Base-by-base conservation (phyloP, 139 green algal genomes). In the Yamagishiella unicocca region DNA sequence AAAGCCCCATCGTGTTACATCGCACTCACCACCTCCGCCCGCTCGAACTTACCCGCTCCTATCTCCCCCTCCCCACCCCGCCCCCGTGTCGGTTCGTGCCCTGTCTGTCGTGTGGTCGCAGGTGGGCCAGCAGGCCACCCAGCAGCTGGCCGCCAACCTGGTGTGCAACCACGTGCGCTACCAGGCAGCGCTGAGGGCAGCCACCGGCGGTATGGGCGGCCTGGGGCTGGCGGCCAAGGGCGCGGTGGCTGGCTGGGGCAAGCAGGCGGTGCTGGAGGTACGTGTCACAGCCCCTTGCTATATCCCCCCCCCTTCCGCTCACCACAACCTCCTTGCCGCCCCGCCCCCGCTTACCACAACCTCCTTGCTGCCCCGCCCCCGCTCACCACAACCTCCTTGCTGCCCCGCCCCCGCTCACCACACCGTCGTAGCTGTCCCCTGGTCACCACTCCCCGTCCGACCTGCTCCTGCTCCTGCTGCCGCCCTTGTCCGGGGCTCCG, bases 61-160 rank as follows among this genome's bases (percentile, higher is more conserved):
- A n/a, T n/a, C n/a, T n/a, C n/a, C n/a, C n/a, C n/a, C n/a, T n/a
- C n/a, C n/a, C n/a, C n/a, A n/a, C n/a, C n/a, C n/a, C n/a, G n/a
- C n/a, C n/a, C n/a, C n/a, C n/a, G n/a, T n/a, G n/a, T n/a, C n/a
- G n/a, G n/a, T n/a, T n/a, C n/a, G n/a, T n/a, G n/a, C n/a, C n/a
- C n/a, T n/a, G n/a, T n/a, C n/a, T n/a, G n/a, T n/a, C n/a, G n/a
- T n/a, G n/a, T n/a, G n/a, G 53, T 19, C 19, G 45, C 67, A 87
- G 43, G 61, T 95, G 40, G 81, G 90, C 14, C 79, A 67, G 10
- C 61, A 79, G 31, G 70, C 92, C 24, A 84, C 93, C 45, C 82
- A 86, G 37, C 89, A 87, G 82, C 92, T 98, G 74, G 93, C 87
- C 0, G 22, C 62, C 19, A 82, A 92, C 64, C 74, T 97, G 58